These are phyloP conservation scores for Dendrobium officinale DNA, from an alignment of 106 monocot genomes.

Conservation along the genomic window DNA sequence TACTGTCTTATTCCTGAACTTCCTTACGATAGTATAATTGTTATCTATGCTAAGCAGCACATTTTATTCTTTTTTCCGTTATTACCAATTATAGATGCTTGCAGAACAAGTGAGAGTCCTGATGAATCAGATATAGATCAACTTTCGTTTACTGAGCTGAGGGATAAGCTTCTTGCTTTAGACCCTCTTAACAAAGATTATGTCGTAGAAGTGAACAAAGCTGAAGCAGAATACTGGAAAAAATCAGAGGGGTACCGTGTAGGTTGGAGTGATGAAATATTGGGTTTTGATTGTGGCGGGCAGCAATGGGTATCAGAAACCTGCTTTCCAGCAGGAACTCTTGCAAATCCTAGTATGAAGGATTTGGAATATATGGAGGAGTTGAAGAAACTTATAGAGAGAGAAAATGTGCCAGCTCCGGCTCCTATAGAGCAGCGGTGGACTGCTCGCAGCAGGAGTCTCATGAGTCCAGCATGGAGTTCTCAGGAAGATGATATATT, in stretches of 20 bases:
- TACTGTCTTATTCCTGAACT: neutral
- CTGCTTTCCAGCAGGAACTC: conserved; percentile 78
- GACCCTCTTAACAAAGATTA: conserved; percentile 93
- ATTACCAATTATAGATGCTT: conserved; percentile 29
- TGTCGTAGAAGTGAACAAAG: conserved; percentile 72
- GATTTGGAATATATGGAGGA: conserved; percentile 80
- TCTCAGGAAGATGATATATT: conserved; percentile 72
- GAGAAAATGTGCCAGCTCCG: conserved; percentile 73
- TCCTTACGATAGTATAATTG: neutral
- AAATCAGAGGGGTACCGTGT: conserved; percentile 89
- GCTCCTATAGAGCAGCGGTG: conserved; percentile 97
- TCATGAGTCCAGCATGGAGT: conserved; percentile 90
- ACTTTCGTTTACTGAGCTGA: conserved; percentile 80
- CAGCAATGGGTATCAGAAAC: conserved; percentile 92
- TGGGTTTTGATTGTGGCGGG: conserved; percentile 92
- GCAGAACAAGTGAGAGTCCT: conserved; percentile 39
- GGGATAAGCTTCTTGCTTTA: conserved; percentile 86
- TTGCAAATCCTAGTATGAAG: conserved; percentile 74
- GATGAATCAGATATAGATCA: conserved; percentile 54
- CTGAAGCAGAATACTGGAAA: conserved; percentile 91
- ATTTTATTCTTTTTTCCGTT: neutral
- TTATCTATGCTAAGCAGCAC: neutral
- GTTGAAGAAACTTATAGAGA: conserved; percentile 75
- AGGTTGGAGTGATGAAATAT: conserved; percentile 89
- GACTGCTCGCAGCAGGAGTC: conserved; percentile 75